These are phyloP conservation scores for Acanthamoeba polyphaga DNA, from an alignment of 208 protist genomes.

Conservation along the genomic window DNA sequence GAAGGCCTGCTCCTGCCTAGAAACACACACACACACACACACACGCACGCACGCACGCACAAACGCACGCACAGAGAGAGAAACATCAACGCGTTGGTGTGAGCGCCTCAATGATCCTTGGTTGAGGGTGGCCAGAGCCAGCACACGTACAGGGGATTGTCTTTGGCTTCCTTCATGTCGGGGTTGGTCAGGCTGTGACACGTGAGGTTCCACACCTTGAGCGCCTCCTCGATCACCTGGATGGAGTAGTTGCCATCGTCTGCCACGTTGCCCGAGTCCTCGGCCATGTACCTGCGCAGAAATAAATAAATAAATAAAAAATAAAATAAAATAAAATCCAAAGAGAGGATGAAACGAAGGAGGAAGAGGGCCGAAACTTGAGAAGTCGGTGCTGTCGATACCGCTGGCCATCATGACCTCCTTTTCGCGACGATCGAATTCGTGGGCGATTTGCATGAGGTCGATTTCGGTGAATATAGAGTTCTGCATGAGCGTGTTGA, in stretches of 20 bases:
- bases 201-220: constrained; percentile 76
- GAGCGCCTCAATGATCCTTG: not conserved
- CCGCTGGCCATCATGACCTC: constrained; percentile 62
- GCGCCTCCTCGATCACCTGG: constrained; percentile 72
- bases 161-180: constrained; percentile 66
- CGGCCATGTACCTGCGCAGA: constrained; percentile 13
- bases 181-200: constrained; percentile 34
- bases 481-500: constrained; percentile 73
- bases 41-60: too few species aligned
- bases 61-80: not conserved
- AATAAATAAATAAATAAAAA: not conserved
- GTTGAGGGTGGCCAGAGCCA: not conserved
- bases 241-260: constrained; percentile 75
- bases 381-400: constrained; percentile 65
- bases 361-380: not conserved
- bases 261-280: constrained; percentile 72
- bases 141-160: constrained; percentile 55
- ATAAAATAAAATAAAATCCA: not conserved
- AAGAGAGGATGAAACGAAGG: not conserved
- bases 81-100: not conserved
- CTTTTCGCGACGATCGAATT: constrained; percentile 51
- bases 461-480: constrained; percentile 67
- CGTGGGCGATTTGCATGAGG: constrained; percentile 75
- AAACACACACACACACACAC: too few species aligned
- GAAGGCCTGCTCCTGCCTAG: constrained; percentile 69